Percentiles rank a stretch among this genome's conserved stretches.
Evolutionary conservation across 495 filamentous ascomycete genomes (phyloP).

Genomic region (Penicillium nucicola): DNA sequence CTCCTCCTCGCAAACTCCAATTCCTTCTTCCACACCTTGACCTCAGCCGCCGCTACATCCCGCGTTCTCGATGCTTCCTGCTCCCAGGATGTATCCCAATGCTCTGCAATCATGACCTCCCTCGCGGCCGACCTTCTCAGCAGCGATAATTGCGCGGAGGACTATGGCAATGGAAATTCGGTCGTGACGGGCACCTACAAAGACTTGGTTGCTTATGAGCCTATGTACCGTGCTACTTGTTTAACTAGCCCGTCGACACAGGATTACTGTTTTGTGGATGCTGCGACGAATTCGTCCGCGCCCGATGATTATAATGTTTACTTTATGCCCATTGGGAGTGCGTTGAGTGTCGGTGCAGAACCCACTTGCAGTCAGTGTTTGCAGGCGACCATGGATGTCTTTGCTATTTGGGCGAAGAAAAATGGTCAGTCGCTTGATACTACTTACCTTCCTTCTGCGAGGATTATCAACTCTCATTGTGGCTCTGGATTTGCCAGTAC

Average conservation of each 20-base stretch:
- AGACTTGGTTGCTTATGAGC: constrained; percentile 68
- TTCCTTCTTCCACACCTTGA: constrained; percentile 73
- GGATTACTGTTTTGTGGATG: constrained; percentile 71
- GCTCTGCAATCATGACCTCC: constrained; percentile 54
- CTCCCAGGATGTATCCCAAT: constrained; percentile 55
- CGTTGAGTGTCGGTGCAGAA: constrained; percentile 55
- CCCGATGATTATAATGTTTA: constrained; percentile 73
- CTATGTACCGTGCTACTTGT: constrained; percentile 77
- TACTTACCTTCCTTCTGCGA: constrained; percentile 62
- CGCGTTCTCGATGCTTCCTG: constrained; percentile 71
- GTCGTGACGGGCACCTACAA: constrained; percentile 70
- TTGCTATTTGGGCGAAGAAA: constrained; percentile 57
- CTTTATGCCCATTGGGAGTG: constrained; percentile 75
- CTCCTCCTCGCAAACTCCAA: constrained; percentile 68
- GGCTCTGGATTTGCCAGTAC: constrained; percentile 60
- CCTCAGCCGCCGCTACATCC: constrained; percentile 62
- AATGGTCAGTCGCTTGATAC: constrained; percentile 52
- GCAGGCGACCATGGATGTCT: constrained; percentile 67
- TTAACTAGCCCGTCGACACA: constrained; percentile 48
- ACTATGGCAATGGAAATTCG: constrained; percentile 63
- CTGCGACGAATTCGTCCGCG: constrained; percentile 69
- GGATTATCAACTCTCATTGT: constrained; percentile 63
- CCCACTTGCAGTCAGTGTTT: constrained; percentile 72
- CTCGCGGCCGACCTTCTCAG: constrained; percentile 58
- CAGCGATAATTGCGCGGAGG: constrained; percentile 62